Evolutionary conservation across 2,329 filamentous ascomycete species (phyloP).

Genomic region (Diaporthe sp.): DNA sequence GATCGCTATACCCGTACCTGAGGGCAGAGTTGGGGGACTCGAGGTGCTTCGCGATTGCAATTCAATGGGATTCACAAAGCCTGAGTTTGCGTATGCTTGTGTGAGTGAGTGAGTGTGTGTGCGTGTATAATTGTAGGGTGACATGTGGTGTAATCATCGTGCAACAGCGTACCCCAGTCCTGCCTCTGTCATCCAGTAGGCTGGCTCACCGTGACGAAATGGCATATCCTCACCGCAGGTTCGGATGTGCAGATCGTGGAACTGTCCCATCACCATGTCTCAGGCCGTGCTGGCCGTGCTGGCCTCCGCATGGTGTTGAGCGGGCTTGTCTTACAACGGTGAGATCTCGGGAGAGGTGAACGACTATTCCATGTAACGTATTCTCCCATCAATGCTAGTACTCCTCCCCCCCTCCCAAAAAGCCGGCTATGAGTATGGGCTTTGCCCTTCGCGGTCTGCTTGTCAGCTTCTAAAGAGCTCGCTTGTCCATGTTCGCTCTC

Average conservation of each 20-base stretch:
- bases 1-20: slow-evolving; percentile 71
- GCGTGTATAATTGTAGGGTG: not conserved
- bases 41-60: slow-evolving; percentile 69
- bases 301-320: not conserved
- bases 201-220: not conserved
- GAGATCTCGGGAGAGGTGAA: not conserved
- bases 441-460: not conserved
- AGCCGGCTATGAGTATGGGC: not conserved
- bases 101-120: no score
- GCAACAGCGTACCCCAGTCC: not conserved
- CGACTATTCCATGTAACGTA: not conserved
- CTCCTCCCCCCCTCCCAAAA: not conserved
- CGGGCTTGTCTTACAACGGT: not conserved
- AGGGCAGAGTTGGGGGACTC: slow-evolving; percentile 56
- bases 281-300: not conserved
- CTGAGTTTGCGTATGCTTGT: not conserved
- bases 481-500: not conserved
- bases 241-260: not conserved
- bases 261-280: not conserved
- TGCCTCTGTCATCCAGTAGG: not conserved
- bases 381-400: not conserved
- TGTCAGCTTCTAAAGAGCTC: slow-evolving; percentile 1
- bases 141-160: slow-evolving; percentile 22
- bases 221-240: slow-evolving; percentile 9
- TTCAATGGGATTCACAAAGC: slow-evolving; percentile 68